Percentiles rank a stretch among this genome's conserved stretches.
Evolutionary conservation across 768 basidiomycete species (phyloP).

Genomic region (Boletus sensibilis): DNA sequence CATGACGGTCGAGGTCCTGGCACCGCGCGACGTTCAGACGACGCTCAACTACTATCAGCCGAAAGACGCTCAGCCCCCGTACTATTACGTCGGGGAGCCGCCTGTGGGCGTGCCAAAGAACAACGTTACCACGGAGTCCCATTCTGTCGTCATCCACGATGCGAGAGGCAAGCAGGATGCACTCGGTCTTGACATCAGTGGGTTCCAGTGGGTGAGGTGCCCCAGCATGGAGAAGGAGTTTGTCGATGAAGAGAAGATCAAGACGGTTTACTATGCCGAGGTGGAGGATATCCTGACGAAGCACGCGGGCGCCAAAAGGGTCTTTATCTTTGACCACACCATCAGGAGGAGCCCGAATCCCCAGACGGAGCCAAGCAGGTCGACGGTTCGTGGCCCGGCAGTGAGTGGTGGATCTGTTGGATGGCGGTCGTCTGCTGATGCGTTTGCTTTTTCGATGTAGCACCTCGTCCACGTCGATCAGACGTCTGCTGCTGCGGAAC

Average conservation of each 20-base stretch:
- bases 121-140: slow-evolving; percentile 23
- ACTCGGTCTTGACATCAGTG: slow-evolving; percentile 34
- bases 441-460: slow-evolving; percentile 10
- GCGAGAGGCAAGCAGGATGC: slow-evolving; percentile 28
- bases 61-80: slow-evolving; percentile 27
- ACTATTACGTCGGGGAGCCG: slow-evolving; percentile 29
- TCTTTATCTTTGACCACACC: slow-evolving; percentile 45
- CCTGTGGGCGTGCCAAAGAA: slow-evolving; percentile 23
- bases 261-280: slow-evolving; percentile 39
- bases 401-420: slow-evolving; percentile 15
- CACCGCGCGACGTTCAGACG: slow-evolving; percentile 35
- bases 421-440: neutral
- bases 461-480: slow-evolving; percentile 44
- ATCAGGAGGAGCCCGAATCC: slow-evolving; percentile 23
- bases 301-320: slow-evolving; percentile 34
- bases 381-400: slow-evolving; percentile 25
- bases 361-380: neutral
- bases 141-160: slow-evolving; percentile 24
- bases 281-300: slow-evolving; percentile 39
- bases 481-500: slow-evolving; percentile 33
- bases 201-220: slow-evolving; percentile 38
- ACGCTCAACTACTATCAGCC: slow-evolving; percentile 37
- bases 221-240: slow-evolving; percentile 37
- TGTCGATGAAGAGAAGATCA: slow-evolving; percentile 36
- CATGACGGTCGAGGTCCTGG: slow-evolving; percentile 23